Evolutionary conservation across 2,329 filamentous ascomycete species (phyloP).

Genomic region (Colletotrichum horii): DNA sequence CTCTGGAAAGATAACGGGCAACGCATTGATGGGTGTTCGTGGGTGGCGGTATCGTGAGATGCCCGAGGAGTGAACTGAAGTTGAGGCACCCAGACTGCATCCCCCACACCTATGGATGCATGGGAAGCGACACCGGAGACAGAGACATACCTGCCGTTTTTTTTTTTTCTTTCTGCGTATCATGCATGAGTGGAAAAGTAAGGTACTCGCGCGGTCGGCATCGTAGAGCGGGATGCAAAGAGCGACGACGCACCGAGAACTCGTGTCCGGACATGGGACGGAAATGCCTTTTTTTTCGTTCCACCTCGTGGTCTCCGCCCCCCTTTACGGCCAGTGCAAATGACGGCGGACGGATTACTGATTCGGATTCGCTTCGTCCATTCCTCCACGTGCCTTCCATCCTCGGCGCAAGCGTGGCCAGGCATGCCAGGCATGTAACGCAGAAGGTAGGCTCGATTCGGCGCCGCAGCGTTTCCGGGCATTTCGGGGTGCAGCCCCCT

Average conservation of each 20-base stretch:
- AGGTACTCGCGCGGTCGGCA: neutral
- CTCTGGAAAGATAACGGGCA: neutral
- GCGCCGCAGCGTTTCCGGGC: neutral
- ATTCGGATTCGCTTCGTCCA: neutral
- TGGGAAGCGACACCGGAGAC: neutral
- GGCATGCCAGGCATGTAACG: neutral
- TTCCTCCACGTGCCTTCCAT: neutral
- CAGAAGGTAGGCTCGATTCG: neutral
- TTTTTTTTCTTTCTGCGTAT: no score
- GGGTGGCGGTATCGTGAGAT: neutral
- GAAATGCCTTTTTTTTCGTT: neutral
- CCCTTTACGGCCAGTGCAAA: neutral
- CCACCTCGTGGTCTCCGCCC: no score
- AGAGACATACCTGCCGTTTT: neutral
- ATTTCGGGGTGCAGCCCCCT: constrained; percentile 2
- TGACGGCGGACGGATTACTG: neutral
- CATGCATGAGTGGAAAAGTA: neutral
- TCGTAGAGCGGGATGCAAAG: neutral
- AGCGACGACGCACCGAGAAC: neutral
- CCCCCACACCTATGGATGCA: neutral
- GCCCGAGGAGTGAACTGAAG: neutral
- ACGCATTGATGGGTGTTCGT: neutral
- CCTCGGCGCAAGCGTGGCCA: neutral
- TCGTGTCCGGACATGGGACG: neutral
- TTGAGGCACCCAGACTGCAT: neutral